Base-by-base conservation (phyloP, 2,329 filamentous ascomycete genomes). In the Erysiphe pisi region DNA sequence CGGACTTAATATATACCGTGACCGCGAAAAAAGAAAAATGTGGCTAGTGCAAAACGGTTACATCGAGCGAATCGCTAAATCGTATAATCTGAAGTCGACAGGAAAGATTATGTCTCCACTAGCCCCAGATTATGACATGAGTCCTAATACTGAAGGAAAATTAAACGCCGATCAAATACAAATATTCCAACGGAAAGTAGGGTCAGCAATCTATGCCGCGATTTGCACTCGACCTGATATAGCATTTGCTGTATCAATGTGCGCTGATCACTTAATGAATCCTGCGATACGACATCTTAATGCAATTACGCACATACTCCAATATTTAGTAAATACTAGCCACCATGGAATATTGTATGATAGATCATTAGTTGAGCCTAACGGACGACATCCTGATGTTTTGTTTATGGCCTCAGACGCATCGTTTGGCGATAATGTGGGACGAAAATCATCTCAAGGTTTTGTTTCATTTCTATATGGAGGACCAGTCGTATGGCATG, bases 401-500 rank as follows among this genome's bases (percentile, higher is more conserved):
- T 16, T 52, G 7, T 52, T 52, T 7, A 22, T 52, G 49, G 22
- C 22, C 8, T 52, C 22, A 52, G 14, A 16, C 8, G 22, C 22
- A 8, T 58, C 52, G 9, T 58, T 58, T 14, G 52, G 52, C 7
- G 14, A 58, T 16, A 58, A 58, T 16, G 52, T 12, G 18, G 52
- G 52, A 11, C 52, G 52, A 20, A 58, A 58, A 14, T 58, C 52
- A 9, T 58, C 52, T 58, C 14, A 58, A 58, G 52, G 52, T 12
- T 58, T 70, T 18, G 16, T 68, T 12, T 4, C 61, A 16, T 76
- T 65, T 65, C 31, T 58, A 1, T 61, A 61, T 58, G 74, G 74
- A n/a, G 58, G 74, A 58, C 58, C 58, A 61, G n/a, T 76, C 40
- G 36, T 45, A 20, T 76, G 74, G 74, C 31, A 65, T 70, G 36